These are phyloP conservation scores for Sphaerostilbella broomeana DNA, from an alignment of 2,329 filamentous ascomycete species.

Conservation along the genomic window DNA sequence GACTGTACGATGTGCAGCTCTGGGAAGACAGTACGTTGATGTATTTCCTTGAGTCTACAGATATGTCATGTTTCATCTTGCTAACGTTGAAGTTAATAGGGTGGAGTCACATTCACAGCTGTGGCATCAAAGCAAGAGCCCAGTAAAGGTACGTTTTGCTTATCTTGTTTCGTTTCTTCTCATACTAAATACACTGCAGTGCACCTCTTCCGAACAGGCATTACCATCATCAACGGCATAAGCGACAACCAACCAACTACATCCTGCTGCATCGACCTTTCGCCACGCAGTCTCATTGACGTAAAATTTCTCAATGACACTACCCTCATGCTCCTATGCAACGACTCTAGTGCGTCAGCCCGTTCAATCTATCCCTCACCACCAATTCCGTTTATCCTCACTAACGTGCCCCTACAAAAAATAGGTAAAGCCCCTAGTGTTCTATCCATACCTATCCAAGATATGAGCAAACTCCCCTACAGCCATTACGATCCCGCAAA, in stretches of 20 bases:
- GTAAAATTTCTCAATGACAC: slow-evolving; percentile 61
- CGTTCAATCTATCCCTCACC: not conserved
- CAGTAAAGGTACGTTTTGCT: slow-evolving; percentile 28
- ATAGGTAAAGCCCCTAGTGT: slow-evolving; percentile 24
- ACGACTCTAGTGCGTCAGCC: slow-evolving; percentile 29
- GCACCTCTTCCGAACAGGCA: slow-evolving; percentile 47
- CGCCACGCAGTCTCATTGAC: slow-evolving; percentile 46
- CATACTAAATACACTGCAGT: slow-evolving; percentile 32
- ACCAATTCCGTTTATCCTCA: not conserved
- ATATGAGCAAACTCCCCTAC: slow-evolving; percentile 30
- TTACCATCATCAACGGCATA: slow-evolving; percentile 52
- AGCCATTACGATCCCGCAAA: slow-evolving; percentile 26
- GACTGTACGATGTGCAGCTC: slow-evolving; percentile 51
- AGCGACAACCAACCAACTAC: slow-evolving; percentile 39
- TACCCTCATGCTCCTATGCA: slow-evolving; percentile 54
- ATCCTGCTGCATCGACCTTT: slow-evolving; percentile 37
- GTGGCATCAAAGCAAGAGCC: slow-evolving; percentile 32
- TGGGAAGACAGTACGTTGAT: slow-evolving; percentile 26
- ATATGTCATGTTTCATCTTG: slow-evolving; percentile 14
- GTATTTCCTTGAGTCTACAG: not conserved
- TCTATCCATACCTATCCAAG: slow-evolving; percentile 31
- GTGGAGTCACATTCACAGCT: slow-evolving; percentile 34
- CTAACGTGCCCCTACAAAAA: not conserved
- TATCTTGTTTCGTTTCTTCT: not conserved
- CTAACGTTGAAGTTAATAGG: slow-evolving; percentile 19